Evolutionary conservation across 1,284 basidiomycete species (phyloP).

Genomic region (Irpex rosettiformis): DNA sequence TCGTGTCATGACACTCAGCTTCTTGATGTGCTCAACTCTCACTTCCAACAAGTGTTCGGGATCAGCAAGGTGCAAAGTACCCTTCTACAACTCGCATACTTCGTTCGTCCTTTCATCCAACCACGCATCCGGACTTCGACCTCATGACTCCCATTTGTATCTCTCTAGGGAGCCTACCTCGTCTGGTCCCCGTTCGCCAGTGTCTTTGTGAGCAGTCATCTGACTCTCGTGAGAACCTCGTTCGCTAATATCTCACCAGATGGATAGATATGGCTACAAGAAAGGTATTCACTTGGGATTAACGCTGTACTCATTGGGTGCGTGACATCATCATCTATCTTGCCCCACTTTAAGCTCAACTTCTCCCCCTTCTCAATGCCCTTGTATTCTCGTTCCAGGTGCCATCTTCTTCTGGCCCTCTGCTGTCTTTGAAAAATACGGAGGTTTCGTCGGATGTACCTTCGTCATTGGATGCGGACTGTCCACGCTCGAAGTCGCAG

Average conservation of each 20-base stretch:
- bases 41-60: slow-evolving; percentile 71
- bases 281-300: slow-evolving; percentile 71
- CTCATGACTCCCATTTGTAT: slow-evolving; percentile 7
- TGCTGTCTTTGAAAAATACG: slow-evolving; percentile 62
- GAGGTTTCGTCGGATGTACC: slow-evolving; percentile 73
- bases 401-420: slow-evolving; percentile 83
- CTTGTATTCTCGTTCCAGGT: slow-evolving; percentile 29
- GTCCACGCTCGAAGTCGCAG: slow-evolving; percentile 66
- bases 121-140: too few species aligned
- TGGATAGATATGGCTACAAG: slow-evolving; percentile 61
- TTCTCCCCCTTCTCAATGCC: background rate
- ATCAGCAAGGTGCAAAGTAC: slow-evolving; percentile 80
- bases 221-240: background rate
- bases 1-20: slow-evolving; percentile 41
- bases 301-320: slow-evolving; percentile 63
- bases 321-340: too few species aligned
- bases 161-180: slow-evolving; percentile 61
- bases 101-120: slow-evolving; percentile 37
- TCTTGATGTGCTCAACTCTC: slow-evolving; percentile 82
- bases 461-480: slow-evolving; percentile 73
- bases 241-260: slow-evolving; percentile 32
- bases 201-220: slow-evolving; percentile 39
- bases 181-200: slow-evolving; percentile 60
- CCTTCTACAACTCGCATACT: slow-evolving; percentile 84
- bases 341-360: too few species aligned